Base-by-base conservation (phyloP, 2,329 filamentous ascomycete genomes). In the Aspergillus awamori region DNA sequence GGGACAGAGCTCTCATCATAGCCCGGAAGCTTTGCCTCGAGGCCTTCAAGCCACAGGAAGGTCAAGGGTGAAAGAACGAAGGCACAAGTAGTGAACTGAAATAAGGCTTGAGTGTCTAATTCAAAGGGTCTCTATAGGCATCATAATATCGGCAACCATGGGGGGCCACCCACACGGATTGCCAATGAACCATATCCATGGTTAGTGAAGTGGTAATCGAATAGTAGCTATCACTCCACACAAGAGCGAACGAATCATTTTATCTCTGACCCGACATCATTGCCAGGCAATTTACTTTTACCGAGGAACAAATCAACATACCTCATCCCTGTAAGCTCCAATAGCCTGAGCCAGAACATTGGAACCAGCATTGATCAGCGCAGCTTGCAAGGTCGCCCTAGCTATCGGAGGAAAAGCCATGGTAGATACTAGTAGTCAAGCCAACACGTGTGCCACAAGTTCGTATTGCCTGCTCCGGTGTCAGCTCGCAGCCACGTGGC, bases 291-390 rank as follows among this genome's bases (percentile, higher is more conserved):
- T 15, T 13, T 10, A 20, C 30, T 20, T 57, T 53, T 28, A 53
- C 38, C 5, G 17, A 64, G 71, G 67, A 41, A 41, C 30, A 52
- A 54, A 58, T 38, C 33, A 48, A 58, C 47, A 55, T 63, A 83
- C 82, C 62, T 76, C 70, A 59, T 78, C 72, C 61, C 79, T 79
- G 65, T 82, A 83, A 15, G 83, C 79, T 41, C 82, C 77, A 65
- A 86, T 81, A 33, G 81, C 74, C 67, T 87, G 85, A 24, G 84
- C 84, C 54, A 84, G 73, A 43, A 86, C 70, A 67, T 87, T 87
- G 33, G 84, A 86, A 15, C 76, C 74, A 5, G 81, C 80, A 22
- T 83, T 84, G 8, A 87, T 77, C 45, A 77, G 71, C 7, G 81
- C 78, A 20, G 84, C 81, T 70, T 86, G 84, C 33, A 86, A 66